Conservation (phyloP, 1,284 basidiomycete genomes). For the Leccinum fuscescens region DNA sequence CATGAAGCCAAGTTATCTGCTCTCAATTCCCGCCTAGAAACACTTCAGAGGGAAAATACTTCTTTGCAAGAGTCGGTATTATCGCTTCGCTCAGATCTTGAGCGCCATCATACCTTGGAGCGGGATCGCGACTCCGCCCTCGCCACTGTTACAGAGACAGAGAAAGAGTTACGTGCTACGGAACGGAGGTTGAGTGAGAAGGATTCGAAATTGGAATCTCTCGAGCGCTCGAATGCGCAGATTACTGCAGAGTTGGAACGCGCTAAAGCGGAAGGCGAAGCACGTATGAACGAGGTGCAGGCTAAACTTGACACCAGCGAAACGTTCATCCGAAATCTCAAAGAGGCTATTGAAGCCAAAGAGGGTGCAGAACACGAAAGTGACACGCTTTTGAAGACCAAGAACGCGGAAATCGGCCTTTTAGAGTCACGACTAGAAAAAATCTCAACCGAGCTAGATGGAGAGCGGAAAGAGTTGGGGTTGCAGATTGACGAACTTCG, state of each 20-base stretch:
- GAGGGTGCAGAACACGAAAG: conserved; percentile 53
- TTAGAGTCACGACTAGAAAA: conserved; percentile 52
- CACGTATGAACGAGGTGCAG: conserved; percentile 45
- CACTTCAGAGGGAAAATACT: conserved; percentile 58
- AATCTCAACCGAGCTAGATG: conserved; percentile 51
- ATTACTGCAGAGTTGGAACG: conserved; percentile 46
- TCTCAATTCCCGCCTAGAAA: conserved; percentile 52
- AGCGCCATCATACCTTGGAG: conserved; percentile 37
- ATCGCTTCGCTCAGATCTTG: conserved; percentile 27
- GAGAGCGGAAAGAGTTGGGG: conserved; percentile 65
- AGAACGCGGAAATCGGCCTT: conserved; percentile 55
- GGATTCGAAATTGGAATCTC: conserved; percentile 48
- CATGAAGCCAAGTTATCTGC: conserved; percentile 32
- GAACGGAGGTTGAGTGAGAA: conserved; percentile 52
- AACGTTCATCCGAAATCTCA: conserved; percentile 45
- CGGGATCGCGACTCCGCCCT: conserved; percentile 49
- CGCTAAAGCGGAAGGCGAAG: conserved; percentile 43
- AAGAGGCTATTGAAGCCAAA: conserved; percentile 52
- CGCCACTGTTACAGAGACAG: conserved; percentile 43
- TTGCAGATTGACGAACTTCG: conserved; percentile 79
- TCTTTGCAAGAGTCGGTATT: conserved; percentile 36
- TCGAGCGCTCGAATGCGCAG: conserved; percentile 48
- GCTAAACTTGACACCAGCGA: conserved; percentile 50
- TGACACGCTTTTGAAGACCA: conserved; percentile 48
- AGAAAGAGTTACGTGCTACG: conserved; percentile 45